phyloP scores from a whole-genome alignment of 352 stramenopile species.

The Globisporangium takayamanum region DNA sequence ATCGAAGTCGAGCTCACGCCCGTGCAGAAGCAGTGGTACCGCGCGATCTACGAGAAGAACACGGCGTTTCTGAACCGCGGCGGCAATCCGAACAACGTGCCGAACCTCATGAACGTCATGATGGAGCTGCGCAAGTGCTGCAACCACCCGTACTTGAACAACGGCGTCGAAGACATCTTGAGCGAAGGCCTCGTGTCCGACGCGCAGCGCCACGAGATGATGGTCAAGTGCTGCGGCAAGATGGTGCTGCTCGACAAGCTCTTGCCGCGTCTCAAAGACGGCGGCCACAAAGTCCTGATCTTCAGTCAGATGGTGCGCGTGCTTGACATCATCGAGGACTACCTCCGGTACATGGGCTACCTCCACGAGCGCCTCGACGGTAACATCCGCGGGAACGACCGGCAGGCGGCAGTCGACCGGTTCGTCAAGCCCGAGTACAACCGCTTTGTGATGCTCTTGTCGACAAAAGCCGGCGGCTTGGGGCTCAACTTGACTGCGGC shows the following conservation, averaged over 20 bases:
- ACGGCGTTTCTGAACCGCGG: slow-evolving; percentile 84
- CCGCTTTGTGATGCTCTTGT: slow-evolving; percentile 97
- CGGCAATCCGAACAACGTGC: slow-evolving; percentile 73
- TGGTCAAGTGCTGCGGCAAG: slow-evolving; percentile 99
- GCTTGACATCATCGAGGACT: slow-evolving; percentile 99
- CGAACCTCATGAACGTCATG: slow-evolving; percentile 91
- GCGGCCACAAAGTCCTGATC: slow-evolving; percentile 97
- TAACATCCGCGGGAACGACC: slow-evolving; percentile 91
- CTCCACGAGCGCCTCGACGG: slow-evolving; percentile 97
- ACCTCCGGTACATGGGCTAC: slow-evolving; percentile 90
- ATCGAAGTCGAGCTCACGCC: slow-evolving; percentile 88
- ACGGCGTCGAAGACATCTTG: slow-evolving; percentile 87
- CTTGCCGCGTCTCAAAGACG: slow-evolving; percentile 93
- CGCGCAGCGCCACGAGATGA: slow-evolving; percentile 82
- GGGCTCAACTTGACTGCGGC: slow-evolving; percentile 90
- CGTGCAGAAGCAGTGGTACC: slow-evolving; percentile 89
- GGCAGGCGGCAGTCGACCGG: slow-evolving; percentile 78
- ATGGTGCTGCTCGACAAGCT: slow-evolving; percentile 99
- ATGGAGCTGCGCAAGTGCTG: slow-evolving; percentile 91
- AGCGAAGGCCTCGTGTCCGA: slow-evolving; percentile 77
- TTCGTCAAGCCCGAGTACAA: slow-evolving; percentile 90
- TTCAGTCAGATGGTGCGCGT: slow-evolving; percentile 99
- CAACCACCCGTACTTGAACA: slow-evolving; percentile 91
- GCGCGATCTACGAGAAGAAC: slow-evolving; percentile 96
- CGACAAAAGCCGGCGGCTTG: slow-evolving; percentile 94